A percentile compares a stretch with the other conserved stretches of the same genome.
Conservation (phyloP, 306 rosid genomes). For the Psophocarpus tetragonolobus region DNA sequence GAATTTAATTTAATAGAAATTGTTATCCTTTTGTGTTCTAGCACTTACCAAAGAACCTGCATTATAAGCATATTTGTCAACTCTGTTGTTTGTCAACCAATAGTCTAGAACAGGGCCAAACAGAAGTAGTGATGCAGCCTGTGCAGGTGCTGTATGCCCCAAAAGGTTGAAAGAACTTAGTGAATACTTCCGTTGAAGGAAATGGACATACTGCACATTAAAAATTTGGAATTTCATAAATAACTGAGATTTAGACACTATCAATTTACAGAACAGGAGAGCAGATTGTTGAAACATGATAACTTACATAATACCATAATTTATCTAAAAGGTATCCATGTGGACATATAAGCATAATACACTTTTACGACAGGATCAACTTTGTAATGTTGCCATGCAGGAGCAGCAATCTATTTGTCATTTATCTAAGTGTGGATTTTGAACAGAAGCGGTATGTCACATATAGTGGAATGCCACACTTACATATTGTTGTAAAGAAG, state of each 20-base stretch:
- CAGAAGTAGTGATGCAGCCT: conserved; percentile 68
- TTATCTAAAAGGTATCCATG: neutral
- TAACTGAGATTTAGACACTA: neutral
- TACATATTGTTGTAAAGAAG: conserved; percentile 82
- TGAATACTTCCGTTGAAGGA: conserved; percentile 86
- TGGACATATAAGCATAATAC: neutral
- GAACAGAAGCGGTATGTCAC: neutral
- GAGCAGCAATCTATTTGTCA: neutral
- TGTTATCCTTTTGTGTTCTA: neutral
- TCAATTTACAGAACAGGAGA: neutral
- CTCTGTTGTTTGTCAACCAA: conserved; percentile 78
- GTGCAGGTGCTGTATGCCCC: conserved; percentile 96
- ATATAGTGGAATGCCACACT: conserved; percentile 31
- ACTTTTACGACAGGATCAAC: neutral
- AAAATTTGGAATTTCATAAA: conserved; percentile 32
- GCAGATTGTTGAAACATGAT: neutral
- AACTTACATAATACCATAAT: neutral
- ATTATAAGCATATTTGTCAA: conserved; percentile 56
- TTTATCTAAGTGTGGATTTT: neutral
- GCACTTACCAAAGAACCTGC: conserved; percentile 56
- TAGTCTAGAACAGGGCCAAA: conserved; percentile 80
- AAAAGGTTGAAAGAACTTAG: conserved; percentile 83
- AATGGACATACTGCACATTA: conserved; percentile 79
- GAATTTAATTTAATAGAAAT: neutral
- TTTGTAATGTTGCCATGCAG: conserved; percentile 2